Evolutionary conservation across 2,329 filamentous ascomycete species (phyloP).

Genomic region (Colletotrichum somersetense): DNA sequence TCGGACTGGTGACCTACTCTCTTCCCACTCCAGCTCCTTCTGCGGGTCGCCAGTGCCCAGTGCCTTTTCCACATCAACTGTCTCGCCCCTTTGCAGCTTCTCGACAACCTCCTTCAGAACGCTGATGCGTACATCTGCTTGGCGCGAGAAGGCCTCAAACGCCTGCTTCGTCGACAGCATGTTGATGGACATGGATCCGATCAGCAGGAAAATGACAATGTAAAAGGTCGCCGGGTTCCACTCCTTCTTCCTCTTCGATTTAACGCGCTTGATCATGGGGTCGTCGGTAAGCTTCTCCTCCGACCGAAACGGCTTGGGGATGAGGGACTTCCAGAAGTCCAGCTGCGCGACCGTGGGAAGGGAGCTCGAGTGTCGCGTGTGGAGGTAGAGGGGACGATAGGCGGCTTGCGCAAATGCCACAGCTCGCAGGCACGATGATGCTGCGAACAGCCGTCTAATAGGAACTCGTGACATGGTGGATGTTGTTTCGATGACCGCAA

Average conservation of each 20-base stretch:
- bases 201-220: slow-evolving; percentile 84
- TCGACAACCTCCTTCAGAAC: slow-evolving; percentile 81
- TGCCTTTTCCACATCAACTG: slow-evolving; percentile 86
- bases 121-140: slow-evolving; percentile 83
- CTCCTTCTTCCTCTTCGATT: slow-evolving; percentile 66
- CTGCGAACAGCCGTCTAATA: slow-evolving; percentile 18
- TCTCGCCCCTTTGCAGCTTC: slow-evolving; percentile 76
- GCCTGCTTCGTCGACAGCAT: slow-evolving; percentile 86
- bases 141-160: slow-evolving; percentile 77
- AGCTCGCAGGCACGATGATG: slow-evolving; percentile 21
- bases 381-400: slow-evolving; percentile 23
- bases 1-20: slow-evolving; percentile 67
- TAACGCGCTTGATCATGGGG: slow-evolving; percentile 48
- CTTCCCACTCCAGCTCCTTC: slow-evolving; percentile 88
- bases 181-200: slow-evolving; percentile 96
- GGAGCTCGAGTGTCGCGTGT: slow-evolving; percentile 52
- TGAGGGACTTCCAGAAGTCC: slow-evolving; percentile 77
- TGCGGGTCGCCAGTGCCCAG: slow-evolving; percentile 82
- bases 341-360: slow-evolving; percentile 66
- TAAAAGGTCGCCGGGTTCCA: slow-evolving; percentile 89
- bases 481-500: neutral
- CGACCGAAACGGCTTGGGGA: slow-evolving; percentile 75
- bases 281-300: slow-evolving; percentile 52
- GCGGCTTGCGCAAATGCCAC: slow-evolving; percentile 14
- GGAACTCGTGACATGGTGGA: slow-evolving; percentile 30